Conservation (phyloP, 805 yeast genomes). For the Saturnispora quitensis region DNA sequence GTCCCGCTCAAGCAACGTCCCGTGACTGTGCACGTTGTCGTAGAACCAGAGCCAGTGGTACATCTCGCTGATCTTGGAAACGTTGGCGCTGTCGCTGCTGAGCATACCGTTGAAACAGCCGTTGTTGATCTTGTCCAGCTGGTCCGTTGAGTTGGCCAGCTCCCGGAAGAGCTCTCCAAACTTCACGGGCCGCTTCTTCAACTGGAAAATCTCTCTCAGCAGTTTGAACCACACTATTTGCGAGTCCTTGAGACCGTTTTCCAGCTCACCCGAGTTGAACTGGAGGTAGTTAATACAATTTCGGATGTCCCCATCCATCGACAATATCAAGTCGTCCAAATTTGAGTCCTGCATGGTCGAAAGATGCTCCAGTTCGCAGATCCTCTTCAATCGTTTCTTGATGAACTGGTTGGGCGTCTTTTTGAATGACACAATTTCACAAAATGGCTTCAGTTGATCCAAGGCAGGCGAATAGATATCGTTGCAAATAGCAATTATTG, state of each 20-base stretch:
- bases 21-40: conserved; percentile 46
- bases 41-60: conserved; percentile 73
- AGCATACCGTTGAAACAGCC: conserved; percentile 64
- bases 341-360: conserved; percentile 35
- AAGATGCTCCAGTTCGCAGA: conserved; percentile 48
- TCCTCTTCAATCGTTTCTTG: conserved; percentile 38
- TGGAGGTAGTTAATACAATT: conserved; percentile 80
- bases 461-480: conserved; percentile 70
- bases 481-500: conserved; percentile 88
- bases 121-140: conserved; percentile 53
- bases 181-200: conserved; percentile 35
- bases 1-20: conserved; percentile 36
- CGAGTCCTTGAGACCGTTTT: conserved; percentile 40
- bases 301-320: conserved; percentile 76
- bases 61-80: conserved; percentile 48
- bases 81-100: conserved; percentile 39
- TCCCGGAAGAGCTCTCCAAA: conserved; percentile 29
- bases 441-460: conserved; percentile 61
- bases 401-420: conserved; percentile 44
- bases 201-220: conserved; percentile 53
- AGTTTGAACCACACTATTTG: conserved; percentile 59
- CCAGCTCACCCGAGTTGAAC: conserved; percentile 32
- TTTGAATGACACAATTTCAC: conserved; percentile 63
- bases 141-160: conserved; percentile 37
- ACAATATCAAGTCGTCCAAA: conserved; percentile 55